Evolutionary conservation across 1,139 yeast species (phyloP).

Genomic region (Kodamaea anthophila): DNA sequence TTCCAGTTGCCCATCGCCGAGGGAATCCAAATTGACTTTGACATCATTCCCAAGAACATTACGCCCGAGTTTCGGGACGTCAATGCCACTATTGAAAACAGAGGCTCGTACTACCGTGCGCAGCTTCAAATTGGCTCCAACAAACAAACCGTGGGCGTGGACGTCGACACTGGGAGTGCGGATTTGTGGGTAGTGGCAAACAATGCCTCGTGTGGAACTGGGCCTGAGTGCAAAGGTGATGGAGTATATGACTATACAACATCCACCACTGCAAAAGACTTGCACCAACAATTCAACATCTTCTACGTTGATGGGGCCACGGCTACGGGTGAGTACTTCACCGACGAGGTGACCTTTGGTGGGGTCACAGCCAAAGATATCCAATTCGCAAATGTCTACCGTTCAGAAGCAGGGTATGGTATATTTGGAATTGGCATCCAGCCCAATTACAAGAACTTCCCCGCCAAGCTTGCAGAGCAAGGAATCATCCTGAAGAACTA

Average conservation of each 20-base stretch:
- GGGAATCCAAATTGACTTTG: conserved; percentile 2
- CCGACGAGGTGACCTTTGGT: conserved; percentile 7
- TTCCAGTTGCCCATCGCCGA: too few species aligned
- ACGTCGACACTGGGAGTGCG: conserved; percentile 18
- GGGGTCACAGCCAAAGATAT: conserved; percentile 6
- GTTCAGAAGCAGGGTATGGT: conserved; percentile 10
- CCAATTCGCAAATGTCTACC: conserved; percentile 14
- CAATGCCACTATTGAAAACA: conserved; percentile 3
- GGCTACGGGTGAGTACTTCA: conserved; percentile 7
- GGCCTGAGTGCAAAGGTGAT: conserved; percentile 2
- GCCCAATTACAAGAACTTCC: conserved; percentile 15
- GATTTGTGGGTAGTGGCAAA: conserved; percentile 15
- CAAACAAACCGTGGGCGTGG: conserved; percentile 10
- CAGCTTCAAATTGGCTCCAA: conserved; percentile 12
- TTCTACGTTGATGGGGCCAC: conserved; percentile 10
- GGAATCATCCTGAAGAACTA: conserved; percentile 16
- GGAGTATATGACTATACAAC: conserved; percentile 10
- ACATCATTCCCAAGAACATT: not conserved
- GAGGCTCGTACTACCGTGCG: conserved; percentile 10
- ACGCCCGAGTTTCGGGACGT: not conserved
- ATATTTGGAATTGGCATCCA: conserved; percentile 16
- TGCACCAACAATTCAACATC: conserved; percentile 4
- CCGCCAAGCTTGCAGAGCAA: conserved; percentile 13
- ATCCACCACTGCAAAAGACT: conserved; percentile 8
- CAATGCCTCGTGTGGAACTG: conserved; percentile 3